phyloP scores from a whole-genome alignment of 306 rosid genomes.

The Nissolia schottii region DNA sequence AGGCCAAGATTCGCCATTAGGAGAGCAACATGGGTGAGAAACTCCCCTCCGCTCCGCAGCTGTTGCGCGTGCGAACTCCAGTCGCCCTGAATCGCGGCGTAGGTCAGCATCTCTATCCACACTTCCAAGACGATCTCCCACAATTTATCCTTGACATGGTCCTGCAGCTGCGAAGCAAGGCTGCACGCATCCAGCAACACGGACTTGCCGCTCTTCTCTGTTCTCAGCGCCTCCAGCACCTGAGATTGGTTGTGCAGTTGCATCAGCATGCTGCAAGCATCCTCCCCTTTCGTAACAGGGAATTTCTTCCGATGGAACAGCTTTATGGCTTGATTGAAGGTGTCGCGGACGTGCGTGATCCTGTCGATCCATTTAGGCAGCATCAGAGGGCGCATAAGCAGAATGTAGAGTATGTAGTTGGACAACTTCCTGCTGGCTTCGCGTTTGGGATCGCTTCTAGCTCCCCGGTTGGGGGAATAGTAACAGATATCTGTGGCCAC shows the following conservation, averaged over 20 bases:
- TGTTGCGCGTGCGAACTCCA: background rate
- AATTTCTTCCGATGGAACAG: background rate
- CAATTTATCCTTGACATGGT: background rate
- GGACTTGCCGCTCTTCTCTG: background rate
- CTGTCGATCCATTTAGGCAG: background rate
- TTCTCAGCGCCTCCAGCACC: background rate
- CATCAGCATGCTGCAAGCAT: background rate
- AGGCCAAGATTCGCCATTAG: background rate
- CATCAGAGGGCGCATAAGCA: background rate
- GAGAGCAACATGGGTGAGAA: background rate
- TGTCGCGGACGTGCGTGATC: background rate
- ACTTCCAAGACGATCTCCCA: background rate
- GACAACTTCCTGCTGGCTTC: background rate
- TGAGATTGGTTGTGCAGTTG: background rate
- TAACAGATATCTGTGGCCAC: background rate
- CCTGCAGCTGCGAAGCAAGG: background rate
- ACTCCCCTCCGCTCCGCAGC: background rate
- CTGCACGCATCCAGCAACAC: background rate
- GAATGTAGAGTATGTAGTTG: background rate
- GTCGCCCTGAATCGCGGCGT: background rate
- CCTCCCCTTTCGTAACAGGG: background rate
- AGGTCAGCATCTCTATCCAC: background rate
- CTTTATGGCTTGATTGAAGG: background rate
- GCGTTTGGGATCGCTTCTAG: accelerated
- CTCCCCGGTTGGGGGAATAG: background rate